Evolutionary conservation across 2,329 filamentous ascomycete genomes (phyloP).

Genomic region (Colletotrichum gigasporum): DNA sequence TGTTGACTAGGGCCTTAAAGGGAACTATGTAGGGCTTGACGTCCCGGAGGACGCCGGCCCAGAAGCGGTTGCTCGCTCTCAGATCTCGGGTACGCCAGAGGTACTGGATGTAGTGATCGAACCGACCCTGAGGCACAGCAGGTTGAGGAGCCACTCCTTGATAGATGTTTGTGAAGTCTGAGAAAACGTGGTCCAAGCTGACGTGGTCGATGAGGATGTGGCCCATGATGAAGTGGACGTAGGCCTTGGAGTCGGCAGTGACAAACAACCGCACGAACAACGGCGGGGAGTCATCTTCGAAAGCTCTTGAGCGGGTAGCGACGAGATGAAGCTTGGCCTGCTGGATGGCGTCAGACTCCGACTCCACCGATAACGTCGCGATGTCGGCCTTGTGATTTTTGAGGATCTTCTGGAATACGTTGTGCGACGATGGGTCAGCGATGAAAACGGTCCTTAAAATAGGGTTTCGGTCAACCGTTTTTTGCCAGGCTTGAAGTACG

Average conservation of each 20-base stretch:
- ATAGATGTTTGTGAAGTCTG: background rate
- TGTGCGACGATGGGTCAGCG: constrained; percentile 41
- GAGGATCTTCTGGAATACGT: constrained; percentile 36
- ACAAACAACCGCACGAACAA: background rate
- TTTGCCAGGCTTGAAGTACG: constrained; percentile 59
- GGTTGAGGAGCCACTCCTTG: background rate
- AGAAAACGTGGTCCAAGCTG: constrained; percentile 10
- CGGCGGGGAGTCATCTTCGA: background rate
- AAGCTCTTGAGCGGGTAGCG: background rate
- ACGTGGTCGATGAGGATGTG: constrained; percentile 22
- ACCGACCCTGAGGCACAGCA: background rate
- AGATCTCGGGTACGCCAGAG: background rate
- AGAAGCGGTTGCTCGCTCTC: background rate
- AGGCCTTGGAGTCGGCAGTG: background rate
- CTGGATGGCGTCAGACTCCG: background rate
- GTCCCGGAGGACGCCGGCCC: background rate
- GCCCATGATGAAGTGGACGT: constrained; percentile 2
- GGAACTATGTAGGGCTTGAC: background rate
- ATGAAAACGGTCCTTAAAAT: constrained; percentile 74
- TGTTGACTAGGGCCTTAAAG: background rate
- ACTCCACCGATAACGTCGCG: background rate
- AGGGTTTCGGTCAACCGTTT: constrained; percentile 68
- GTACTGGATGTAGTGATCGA: background rate
- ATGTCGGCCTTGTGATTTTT: constrained; percentile 42
- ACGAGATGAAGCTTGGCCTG: background rate